Evolutionary conservation across 495 filamentous ascomycete genomes (phyloP).

Genomic region (Neurospora tetrasperma): DNA sequence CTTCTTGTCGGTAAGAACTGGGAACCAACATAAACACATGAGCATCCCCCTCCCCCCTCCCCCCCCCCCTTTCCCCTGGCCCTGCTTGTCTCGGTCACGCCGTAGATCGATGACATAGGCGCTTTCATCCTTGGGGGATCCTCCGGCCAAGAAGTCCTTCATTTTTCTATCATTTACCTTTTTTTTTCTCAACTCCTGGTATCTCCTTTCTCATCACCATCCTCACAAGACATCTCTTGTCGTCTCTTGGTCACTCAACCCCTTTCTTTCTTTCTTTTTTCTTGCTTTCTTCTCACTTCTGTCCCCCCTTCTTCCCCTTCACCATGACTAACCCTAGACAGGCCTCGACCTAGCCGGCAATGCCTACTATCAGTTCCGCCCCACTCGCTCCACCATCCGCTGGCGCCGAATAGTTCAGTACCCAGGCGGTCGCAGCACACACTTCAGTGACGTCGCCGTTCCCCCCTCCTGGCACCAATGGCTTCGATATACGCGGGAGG

Average conservation of each 20-base stretch:
- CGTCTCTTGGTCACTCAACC: slow-evolving; percentile 2
- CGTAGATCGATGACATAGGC: background rate
- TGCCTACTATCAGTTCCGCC: slow-evolving; percentile 87
- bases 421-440: slow-evolving; percentile 36
- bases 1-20: slow-evolving; percentile 61
- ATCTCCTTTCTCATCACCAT: background rate
- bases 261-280: background rate
- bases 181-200: background rate
- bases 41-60: background rate
- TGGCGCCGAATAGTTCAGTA: slow-evolving; percentile 61
- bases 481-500: slow-evolving; percentile 70
- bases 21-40: background rate
- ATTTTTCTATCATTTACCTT: background rate
- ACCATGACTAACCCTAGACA: slow-evolving; percentile 24
- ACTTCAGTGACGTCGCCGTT: slow-evolving; percentile 52
- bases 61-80: background rate
- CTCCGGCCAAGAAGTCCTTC: background rate
- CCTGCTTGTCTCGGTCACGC: background rate
- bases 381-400: slow-evolving; percentile 35
- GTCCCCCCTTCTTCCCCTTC: background rate
- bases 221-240: background rate
- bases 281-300: background rate
- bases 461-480: slow-evolving; percentile 90
- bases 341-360: slow-evolving; percentile 81
- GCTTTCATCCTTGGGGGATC: background rate